These are phyloP conservation scores for Calonectria multiphialidica DNA, from an alignment of 2,329 filamentous ascomycete species.

Conservation along the genomic window DNA sequence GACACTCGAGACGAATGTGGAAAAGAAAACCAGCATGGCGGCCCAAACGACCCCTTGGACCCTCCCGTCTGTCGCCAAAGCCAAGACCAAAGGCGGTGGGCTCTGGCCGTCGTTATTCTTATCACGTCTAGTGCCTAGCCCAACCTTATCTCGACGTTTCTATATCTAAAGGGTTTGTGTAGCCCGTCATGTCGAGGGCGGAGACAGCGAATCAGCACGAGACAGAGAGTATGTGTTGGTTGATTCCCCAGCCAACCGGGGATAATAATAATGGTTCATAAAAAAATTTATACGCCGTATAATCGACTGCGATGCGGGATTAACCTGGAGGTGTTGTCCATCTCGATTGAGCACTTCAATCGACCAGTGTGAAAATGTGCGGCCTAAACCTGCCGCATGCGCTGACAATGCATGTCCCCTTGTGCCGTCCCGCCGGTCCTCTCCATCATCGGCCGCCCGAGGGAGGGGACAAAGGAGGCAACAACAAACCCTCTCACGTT, in stretches of 20 bases:
- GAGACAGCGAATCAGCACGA: neutral
- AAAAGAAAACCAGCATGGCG: neutral
- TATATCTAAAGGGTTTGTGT: neutral
- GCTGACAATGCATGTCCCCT: slow-evolving; percentile 13
- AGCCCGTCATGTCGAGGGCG: neutral
- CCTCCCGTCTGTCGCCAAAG: neutral
- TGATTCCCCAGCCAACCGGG: neutral
- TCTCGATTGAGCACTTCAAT: slow-evolving; percentile 5
- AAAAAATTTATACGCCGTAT: neutral
- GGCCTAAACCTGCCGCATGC: neutral
- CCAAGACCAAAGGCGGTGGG: slow-evolving; percentile 3
- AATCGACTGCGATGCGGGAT: neutral
- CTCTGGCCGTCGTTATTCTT: neutral
- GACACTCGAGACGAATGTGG: neutral
- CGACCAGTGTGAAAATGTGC: neutral
- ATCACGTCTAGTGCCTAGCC: neutral
- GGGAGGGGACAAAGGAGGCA: neutral
- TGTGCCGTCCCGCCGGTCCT: slow-evolving; percentile 8
- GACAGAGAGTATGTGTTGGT: neutral
- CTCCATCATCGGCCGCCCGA: neutral
- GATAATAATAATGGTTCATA: slow-evolving; percentile 6
- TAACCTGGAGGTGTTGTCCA: neutral
- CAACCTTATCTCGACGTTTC: slow-evolving; percentile 1
- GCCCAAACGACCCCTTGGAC: neutral
- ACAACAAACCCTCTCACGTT: neutral